These are phyloP conservation scores for Daldinia concentrica DNA, from an alignment of 495 filamentous ascomycete species.

Conservation along the genomic window DNA sequence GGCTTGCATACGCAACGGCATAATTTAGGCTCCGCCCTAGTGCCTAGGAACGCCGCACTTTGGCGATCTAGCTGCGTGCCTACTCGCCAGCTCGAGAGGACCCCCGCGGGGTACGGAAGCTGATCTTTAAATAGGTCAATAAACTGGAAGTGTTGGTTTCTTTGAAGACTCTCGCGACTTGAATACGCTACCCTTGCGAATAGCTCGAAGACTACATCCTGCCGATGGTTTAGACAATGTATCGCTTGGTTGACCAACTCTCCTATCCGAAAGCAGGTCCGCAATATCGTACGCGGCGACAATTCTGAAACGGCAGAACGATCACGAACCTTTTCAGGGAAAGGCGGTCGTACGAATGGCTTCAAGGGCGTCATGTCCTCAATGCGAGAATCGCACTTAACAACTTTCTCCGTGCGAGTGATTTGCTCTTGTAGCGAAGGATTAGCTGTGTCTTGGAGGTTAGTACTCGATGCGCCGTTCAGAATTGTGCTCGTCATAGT, in stretches of 20 bases:
- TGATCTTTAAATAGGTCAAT: slow-evolving; percentile 66
- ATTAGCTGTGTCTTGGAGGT: background rate
- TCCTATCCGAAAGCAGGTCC: slow-evolving; percentile 70
- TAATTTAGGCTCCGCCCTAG: slow-evolving; percentile 47
- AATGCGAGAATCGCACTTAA: background rate
- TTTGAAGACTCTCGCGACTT: slow-evolving; percentile 52
- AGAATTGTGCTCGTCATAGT: slow-evolving; percentile 19
- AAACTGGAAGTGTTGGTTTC: slow-evolving; percentile 67
- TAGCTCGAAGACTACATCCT: slow-evolving; percentile 64
- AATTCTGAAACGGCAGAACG: slow-evolving; percentile 63
- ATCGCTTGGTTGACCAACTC: slow-evolving; percentile 61
- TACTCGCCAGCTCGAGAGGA: slow-evolving; percentile 59
- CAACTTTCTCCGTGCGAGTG: background rate
- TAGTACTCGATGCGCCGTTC: slow-evolving; percentile 6
- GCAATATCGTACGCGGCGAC: slow-evolving; percentile 55
- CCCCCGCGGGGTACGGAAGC: slow-evolving; percentile 61
- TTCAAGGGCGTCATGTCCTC: slow-evolving; percentile 27
- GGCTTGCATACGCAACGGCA: slow-evolving; percentile 65
- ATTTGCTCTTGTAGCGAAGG: background rate
- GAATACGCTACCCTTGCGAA: slow-evolving; percentile 66
- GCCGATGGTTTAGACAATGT: slow-evolving; percentile 44
- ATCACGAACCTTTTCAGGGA: slow-evolving; percentile 59
- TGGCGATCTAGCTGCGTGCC: slow-evolving; percentile 59
- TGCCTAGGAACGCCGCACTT: slow-evolving; percentile 52
- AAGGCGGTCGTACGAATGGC: slow-evolving; percentile 59